Evolutionary conservation across 2,329 filamentous ascomycete species (phyloP).

Genomic region (Talaromyces sp.): DNA sequence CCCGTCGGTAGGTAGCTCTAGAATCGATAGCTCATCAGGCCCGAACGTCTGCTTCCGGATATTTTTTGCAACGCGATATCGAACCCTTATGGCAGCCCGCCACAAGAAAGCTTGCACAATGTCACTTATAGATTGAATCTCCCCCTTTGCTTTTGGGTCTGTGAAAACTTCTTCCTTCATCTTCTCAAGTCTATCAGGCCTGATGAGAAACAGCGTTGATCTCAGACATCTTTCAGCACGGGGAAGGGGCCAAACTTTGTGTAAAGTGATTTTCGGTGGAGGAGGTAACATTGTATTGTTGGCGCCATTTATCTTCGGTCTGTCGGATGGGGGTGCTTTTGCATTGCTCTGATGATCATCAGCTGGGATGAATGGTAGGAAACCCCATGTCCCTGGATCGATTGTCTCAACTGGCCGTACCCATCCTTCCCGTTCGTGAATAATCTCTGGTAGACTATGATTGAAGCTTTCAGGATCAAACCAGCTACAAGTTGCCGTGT

Average conservation of each 20-base stretch:
- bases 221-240: constrained; percentile 4
- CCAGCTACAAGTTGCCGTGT: constrained; percentile 6
- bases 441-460: constrained; percentile 9
- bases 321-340: neutral
- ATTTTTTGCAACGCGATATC: constrained; percentile 9
- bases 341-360: neutral
- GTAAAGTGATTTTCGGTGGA: neutral
- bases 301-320: neutral
- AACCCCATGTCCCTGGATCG: constrained; percentile 7
- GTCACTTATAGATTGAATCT: constrained; percentile 5
- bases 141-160: constrained; percentile 5
- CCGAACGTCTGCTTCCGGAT: constrained; percentile 10
- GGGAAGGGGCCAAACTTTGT: constrained; percentile 8
- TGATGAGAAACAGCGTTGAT: constrained; percentile 8
- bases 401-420: neutral
- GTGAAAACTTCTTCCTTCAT: neutral
- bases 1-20: constrained; percentile 5
- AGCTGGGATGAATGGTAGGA: constrained; percentile 7
- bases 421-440: constrained; percentile 8
- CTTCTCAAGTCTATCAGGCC: neutral
- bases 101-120: constrained; percentile 14
- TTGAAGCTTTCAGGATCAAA: constrained; percentile 12
- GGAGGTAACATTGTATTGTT: neutral
- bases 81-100: constrained; percentile 6
- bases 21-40: constrained; percentile 8